These are phyloP conservation scores for Magnusiomyces ingens DNA, from an alignment of 1,139 yeast species.

Conservation along the genomic window DNA sequence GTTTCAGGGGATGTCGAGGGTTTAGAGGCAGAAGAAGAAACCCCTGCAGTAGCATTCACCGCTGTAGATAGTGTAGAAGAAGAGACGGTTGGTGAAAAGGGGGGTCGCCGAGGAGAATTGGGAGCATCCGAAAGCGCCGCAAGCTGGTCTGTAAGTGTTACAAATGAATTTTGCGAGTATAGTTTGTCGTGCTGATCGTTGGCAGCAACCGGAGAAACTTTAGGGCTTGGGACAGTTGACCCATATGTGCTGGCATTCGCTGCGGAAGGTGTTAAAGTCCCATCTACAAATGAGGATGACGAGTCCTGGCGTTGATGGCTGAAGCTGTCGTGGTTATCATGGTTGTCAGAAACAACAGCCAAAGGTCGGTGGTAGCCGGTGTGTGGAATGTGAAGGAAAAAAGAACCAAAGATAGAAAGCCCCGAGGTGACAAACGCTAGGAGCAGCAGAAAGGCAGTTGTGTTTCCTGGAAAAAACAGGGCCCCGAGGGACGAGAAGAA, in stretches of 20 bases:
- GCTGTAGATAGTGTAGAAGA: neutral
- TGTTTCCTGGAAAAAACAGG: slow-evolving; percentile 29
- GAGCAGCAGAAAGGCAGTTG: slow-evolving; percentile 27
- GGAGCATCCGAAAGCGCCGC: neutral
- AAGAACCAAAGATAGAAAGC: slow-evolving; percentile 15
- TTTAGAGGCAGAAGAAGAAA: neutral
- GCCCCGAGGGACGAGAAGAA: slow-evolving; percentile 29
- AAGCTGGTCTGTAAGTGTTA: neutral
- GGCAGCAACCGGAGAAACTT: too few species aligned
- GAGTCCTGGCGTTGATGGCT: neutral
- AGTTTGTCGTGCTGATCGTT: neutral
- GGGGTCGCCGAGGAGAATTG: slow-evolving; percentile 2
- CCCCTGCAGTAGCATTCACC: neutral
- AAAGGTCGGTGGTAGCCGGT: too few species aligned
- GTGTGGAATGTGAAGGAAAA: too few species aligned
- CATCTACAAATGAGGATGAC: neutral
- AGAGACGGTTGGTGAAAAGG: slow-evolving; percentile 1
- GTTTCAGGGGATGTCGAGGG: neutral
- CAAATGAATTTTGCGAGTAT: slow-evolving; percentile 15
- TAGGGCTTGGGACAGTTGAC: too few species aligned
- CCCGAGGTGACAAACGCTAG: slow-evolving; percentile 28
- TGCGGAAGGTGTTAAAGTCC: neutral
- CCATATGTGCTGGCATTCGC: neutral
- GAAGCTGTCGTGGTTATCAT: neutral
- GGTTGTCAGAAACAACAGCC: neutral